Evolutionary conservation across 257 asterid species (phyloP).

Genomic region (Plectranthus barbatus): DNA sequence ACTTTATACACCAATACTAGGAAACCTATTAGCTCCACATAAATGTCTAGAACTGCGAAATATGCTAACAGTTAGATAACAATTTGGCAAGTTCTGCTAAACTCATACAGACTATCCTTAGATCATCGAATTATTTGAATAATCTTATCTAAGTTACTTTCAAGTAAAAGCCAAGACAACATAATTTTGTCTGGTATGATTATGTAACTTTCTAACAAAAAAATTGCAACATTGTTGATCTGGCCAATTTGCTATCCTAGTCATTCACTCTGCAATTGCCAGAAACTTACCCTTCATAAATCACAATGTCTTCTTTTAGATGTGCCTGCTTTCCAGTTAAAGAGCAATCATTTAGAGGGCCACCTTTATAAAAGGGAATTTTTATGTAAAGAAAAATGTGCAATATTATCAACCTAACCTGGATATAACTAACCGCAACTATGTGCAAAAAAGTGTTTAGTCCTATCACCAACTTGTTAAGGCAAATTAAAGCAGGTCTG

Average conservation of each 20-base stretch:
- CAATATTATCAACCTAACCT: neutral
- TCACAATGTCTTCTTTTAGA: neutral
- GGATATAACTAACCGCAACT: neutral
- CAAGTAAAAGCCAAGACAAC: neutral
- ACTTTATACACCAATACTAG: neutral
- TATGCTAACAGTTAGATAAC: neutral
- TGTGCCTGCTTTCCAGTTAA: neutral
- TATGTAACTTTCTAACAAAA: neutral
- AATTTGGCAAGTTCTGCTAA: neutral
- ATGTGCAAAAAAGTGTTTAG: neutral
- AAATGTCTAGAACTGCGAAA: neutral
- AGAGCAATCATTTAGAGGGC: neutral
- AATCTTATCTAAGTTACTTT: neutral
- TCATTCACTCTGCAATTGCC: neutral
- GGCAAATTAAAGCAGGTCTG: constrained; percentile 16
- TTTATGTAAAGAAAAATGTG: neutral
- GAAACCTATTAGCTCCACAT: neutral
- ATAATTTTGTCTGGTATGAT: neutral
- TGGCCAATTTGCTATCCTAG: neutral
- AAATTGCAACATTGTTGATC: neutral
- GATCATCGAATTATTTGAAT: neutral
- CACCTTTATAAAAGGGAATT: constrained; percentile 2
- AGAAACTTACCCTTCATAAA: neutral
- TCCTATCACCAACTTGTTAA: constrained; percentile 14
- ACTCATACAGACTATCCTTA: neutral